These are phyloP conservation scores for Malus sylvestris DNA, from an alignment of 306 rosid species.

Conservation along the genomic window DNA sequence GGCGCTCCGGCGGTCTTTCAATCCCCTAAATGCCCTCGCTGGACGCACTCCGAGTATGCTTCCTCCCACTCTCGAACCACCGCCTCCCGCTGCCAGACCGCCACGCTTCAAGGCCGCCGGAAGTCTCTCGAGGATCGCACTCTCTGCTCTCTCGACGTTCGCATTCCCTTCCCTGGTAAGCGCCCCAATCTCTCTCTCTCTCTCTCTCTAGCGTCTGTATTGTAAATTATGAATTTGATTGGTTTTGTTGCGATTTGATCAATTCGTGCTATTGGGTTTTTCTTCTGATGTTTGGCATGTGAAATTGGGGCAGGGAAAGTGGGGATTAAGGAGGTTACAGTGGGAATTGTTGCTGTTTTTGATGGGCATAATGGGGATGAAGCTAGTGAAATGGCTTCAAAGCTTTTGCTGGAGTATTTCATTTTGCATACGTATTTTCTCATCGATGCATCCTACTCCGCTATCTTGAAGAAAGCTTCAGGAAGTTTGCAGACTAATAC, in stretches of 20 bases:
- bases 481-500: conserved; percentile 36
- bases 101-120: conserved; percentile 73
- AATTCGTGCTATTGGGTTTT: neutral
- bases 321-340: conserved; percentile 74
- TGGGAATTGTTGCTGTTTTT: conserved; percentile 81
- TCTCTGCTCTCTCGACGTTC: conserved; percentile 73
- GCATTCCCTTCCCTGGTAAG: conserved; percentile 71
- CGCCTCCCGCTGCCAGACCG: conserved; percentile 46
- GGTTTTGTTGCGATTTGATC: neutral
- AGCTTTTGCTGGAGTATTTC: conserved; percentile 80
- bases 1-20: conserved; percentile 90
- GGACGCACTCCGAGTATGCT: conserved; percentile 58
- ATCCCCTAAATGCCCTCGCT: conserved; percentile 89
- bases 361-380: conserved; percentile 96
- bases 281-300: conserved; percentile 4
- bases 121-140: conserved; percentile 74
- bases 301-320: conserved; percentile 38
- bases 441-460: conserved; percentile 71
- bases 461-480: conserved; percentile 33
- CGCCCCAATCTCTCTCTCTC: neutral
- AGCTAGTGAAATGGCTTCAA: conserved; percentile 93
- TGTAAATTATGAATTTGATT: neutral
- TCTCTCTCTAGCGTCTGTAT: neutral
- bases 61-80: conserved; percentile 36
- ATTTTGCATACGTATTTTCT: conserved; percentile 88